Conservation (phyloP, 2,329 filamentous ascomycete species). For the Neonectria coccinea region DNA sequence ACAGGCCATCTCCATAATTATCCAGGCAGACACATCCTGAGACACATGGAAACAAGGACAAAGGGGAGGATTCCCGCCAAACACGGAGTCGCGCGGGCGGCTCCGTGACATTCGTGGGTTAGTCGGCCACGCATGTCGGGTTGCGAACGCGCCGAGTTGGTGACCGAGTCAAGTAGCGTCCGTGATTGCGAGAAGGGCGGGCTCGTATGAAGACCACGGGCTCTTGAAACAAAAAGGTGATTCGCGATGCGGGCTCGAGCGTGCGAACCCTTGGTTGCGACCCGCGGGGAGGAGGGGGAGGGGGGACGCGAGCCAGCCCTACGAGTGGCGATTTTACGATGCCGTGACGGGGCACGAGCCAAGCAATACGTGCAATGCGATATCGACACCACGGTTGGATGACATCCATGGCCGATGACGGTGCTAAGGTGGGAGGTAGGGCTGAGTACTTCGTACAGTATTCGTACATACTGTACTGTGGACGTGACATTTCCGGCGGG, state of each 20-base stretch:
- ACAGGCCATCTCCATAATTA: slow-evolving; percentile 15
- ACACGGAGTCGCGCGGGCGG: slow-evolving; percentile 7
- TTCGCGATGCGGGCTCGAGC: not conserved
- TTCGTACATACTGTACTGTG: not conserved
- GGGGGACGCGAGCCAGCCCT: slow-evolving; percentile 21
- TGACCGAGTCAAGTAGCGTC: not conserved
- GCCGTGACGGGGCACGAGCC: slow-evolving; percentile 1
- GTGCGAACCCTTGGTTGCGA: slow-evolving; percentile 15
- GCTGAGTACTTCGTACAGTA: not conserved
- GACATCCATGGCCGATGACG: not conserved
- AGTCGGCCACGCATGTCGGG: not conserved
- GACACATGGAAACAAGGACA: not conserved
- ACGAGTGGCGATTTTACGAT: slow-evolving; percentile 15
- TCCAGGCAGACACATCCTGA: slow-evolving; percentile 27
- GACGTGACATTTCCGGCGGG: not conserved
- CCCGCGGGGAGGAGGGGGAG: slow-evolving; percentile 7
- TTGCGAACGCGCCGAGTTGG: slow-evolving; percentile 4
- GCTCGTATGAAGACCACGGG: not conserved
- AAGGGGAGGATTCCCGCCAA: not conserved
- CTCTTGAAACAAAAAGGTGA: not conserved
- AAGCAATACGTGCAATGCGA: not conserved
- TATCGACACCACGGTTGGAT: slow-evolving; percentile 7
- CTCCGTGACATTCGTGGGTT: slow-evolving; percentile 16
- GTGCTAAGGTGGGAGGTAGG: not conserved
- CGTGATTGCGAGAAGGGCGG: not conserved